phyloP scores from a whole-genome alignment of 2,329 filamentous ascomycete species.

The Beauveria caledonica region DNA sequence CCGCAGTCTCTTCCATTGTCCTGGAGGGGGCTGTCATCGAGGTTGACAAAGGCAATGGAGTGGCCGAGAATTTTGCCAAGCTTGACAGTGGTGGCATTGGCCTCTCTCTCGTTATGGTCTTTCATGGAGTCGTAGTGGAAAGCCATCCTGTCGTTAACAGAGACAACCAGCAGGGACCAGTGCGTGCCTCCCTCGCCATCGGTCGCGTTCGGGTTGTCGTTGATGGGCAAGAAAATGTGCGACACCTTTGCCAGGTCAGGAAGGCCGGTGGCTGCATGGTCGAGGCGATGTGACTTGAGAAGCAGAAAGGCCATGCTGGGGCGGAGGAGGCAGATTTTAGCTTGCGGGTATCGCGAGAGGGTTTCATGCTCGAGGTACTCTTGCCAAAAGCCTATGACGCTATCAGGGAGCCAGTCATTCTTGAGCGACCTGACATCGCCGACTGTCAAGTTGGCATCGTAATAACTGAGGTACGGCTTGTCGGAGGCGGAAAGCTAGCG shows the following conservation, averaged over 20 bases:
- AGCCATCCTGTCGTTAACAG: constrained; percentile 76
- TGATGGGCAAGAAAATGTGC: constrained; percentile 93
- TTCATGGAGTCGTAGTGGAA: constrained; percentile 94
- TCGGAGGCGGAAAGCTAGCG: constrained; percentile 38
- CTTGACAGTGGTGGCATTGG: constrained; percentile 58
- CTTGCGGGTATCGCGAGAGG: constrained; percentile 68
- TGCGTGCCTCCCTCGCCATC: constrained; percentile 85
- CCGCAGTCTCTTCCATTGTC: constrained; percentile 91
- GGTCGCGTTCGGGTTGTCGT: constrained; percentile 70
- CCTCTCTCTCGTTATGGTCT: constrained; percentile 50
- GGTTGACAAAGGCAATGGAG: constrained; percentile 65
- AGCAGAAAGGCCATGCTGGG: constrained; percentile 91
- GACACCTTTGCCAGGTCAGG: constrained; percentile 74
- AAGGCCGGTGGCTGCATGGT: constrained; percentile 56
- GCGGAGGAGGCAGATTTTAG: constrained; percentile 81
- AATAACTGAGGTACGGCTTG: constrained; percentile 33
- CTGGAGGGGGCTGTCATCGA: constrained; percentile 82
- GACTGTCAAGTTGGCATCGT: constrained; percentile 54
- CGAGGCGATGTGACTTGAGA: constrained; percentile 59
- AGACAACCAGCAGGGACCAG: constrained; percentile 90
- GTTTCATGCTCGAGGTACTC: constrained; percentile 91
- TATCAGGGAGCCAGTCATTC: constrained; percentile 94
- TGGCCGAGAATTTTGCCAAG: constrained; percentile 60
- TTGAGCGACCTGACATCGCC: constrained; percentile 85
- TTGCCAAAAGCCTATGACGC: constrained; percentile 97